These are phyloP conservation scores for Akebia trifoliata DNA, from an alignment of 164 flowering plant species.

Conservation along the genomic window DNA sequence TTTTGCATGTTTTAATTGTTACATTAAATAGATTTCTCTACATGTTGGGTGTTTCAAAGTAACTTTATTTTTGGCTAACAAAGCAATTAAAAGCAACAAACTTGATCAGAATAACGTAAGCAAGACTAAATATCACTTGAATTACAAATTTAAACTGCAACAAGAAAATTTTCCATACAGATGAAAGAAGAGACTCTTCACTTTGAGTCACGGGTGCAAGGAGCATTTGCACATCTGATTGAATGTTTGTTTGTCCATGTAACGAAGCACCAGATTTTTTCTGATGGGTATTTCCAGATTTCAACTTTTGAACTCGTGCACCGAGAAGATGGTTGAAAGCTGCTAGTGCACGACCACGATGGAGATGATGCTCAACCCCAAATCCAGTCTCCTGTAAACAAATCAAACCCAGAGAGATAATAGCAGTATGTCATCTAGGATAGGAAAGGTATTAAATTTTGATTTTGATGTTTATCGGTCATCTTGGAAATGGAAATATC, in stretches of 20 bases:
- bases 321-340: slow-evolving; percentile 77
- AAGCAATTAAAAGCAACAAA: background rate
- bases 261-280: slow-evolving; percentile 37
- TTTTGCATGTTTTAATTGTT: background rate
- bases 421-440: background rate
- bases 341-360: slow-evolving; percentile 92
- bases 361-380: slow-evolving; percentile 89
- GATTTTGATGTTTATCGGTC: too few relatives aligned
- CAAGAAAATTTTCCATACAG: slow-evolving; percentile 44
- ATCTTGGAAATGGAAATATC: too few relatives aligned
- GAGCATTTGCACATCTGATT: slow-evolving; percentile 74
- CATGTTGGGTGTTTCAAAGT: too few relatives aligned
- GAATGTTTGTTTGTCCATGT: slow-evolving; percentile 58
- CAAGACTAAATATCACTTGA: background rate
- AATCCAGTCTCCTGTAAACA: slow-evolving; percentile 58
- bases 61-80: too few relatives aligned
- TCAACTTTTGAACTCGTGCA: slow-evolving; percentile 57
- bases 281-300: slow-evolving; percentile 27
- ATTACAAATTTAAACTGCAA: background rate
- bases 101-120: background rate
- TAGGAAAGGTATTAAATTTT: too few relatives aligned
- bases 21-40: background rate
- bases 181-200: slow-evolving; percentile 76
- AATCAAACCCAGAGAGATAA: slow-evolving; percentile 10
- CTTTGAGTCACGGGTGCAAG: slow-evolving; percentile 63